Base-by-base conservation (phyloP, 2,329 filamentous ascomycete species). In the Nigrospora osmanthi region DNA sequence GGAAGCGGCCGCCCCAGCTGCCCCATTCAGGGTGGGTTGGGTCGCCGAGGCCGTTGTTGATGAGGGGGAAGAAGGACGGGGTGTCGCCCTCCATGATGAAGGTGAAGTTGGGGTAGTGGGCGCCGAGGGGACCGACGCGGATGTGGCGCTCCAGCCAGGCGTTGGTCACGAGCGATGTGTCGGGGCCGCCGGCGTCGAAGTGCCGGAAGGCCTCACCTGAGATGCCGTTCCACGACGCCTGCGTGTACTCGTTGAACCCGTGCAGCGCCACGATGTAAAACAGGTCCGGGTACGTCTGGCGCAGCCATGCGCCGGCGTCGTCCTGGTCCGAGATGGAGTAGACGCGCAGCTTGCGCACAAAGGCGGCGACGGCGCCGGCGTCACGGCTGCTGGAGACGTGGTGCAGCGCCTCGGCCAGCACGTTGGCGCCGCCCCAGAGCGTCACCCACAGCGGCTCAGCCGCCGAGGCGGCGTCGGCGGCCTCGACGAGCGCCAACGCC, bases 211-310 rank as follows among this genome's bases (percentile, higher is more conserved):
- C 48, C 4, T 75, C 71, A 6, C 71, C 72, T 3, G 67, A 73
- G 35, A 81, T 81, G 1, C 77, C 77, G 2, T 63, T 68, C 77
- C 78, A 81, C 0, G 76, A 61, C 0, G 77, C 76, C 42, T 70
- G 52, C 2, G 65, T 66, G 48, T 81, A 82, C 40, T 73, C 36
- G 46, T 71, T 70, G 64, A 67, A 76, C 13, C 65, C 70, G 49
- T 76, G 72, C 3, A 73, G 52, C 0, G 67, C 71, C 4, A 59
- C 60, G 41, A 75, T 73, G 51, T 72, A 76, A 50, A 70, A 68
- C 3, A 76, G 54, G n/a, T 68, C 62, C 0, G 73, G 70, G 46
- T 68, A 75, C 12, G 64, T 65, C 31, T 61, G 55, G 15, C 72
- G 67, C 32, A 76, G 69, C 71, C 71, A 76, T 1, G 63, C 54